Percentiles rank a stretch among this genome's conserved stretches.
These are phyloP conservation scores for Lobulomyces angularis DNA, from an alignment of 192 early-diverging fungal genomes.

Conservation along the genomic window DNA sequence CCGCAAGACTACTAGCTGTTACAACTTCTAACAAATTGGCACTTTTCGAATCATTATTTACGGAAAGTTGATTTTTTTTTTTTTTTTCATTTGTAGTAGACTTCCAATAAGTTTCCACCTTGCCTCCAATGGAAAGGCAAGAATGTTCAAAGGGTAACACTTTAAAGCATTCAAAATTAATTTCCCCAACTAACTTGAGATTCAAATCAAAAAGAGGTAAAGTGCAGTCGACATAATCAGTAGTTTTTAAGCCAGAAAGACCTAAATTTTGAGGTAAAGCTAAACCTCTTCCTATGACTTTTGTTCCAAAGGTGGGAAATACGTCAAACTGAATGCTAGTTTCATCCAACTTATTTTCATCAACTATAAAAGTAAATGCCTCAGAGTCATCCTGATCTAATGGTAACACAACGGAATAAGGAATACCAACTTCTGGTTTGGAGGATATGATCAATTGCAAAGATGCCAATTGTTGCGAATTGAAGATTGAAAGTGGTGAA, in stretches of 20 bases:
- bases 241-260: conserved; percentile 10
- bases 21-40: too few species aligned
- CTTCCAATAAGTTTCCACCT: conserved; percentile 99
- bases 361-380: conserved; percentile 75
- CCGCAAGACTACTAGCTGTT: conserved; percentile 77
- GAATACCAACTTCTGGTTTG: conserved; percentile 80
- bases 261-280: conserved; percentile 60
- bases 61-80: too few species aligned
- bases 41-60: too few species aligned
- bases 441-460: conserved; percentile 75
- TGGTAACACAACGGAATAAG: conserved; percentile 82
- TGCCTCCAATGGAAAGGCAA: conserved; percentile 84
- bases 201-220: conserved; percentile 83
- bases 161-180: conserved; percentile 68
- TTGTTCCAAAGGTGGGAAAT: conserved; percentile 93
- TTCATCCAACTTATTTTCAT: conserved; percentile 23
- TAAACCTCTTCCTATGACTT: conserved; percentile 76
- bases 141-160: conserved; percentile 81
- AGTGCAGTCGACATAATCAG: conserved; percentile 20
- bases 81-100: conserved; percentile 58
- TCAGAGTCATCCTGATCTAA: conserved; percentile 69
- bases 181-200: conserved; percentile 81
- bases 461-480: conserved; percentile 41
- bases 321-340: conserved; percentile 75
- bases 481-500: conserved; percentile 15